Evolutionary conservation across 129 eudicot species (phyloP), one percentile per base, ranked within the genome.

Genomic region (Tanacetum coccineum): DNA sequence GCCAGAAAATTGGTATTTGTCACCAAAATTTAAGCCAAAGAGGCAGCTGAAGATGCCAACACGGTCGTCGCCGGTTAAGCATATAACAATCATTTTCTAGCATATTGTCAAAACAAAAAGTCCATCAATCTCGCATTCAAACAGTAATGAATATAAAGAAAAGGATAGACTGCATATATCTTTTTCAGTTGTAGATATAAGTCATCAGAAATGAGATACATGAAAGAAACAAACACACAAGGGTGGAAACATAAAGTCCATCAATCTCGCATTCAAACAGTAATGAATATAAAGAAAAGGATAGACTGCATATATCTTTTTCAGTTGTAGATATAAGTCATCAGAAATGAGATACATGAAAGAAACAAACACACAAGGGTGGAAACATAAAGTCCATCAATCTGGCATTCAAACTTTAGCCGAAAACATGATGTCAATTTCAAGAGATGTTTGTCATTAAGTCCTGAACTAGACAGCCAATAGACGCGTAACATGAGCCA

Each of bases 1-100:
- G 90, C 99, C 64, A 93, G 80, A 79, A 79, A 93, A 81, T 86
- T 89, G 61, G 95, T 93, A 56, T 89, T 93, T 90, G 85, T 84
- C 65, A 93, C 84, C 79, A 88, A 56, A 74, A 84, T 81, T 76
- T 96, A 82, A 28, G 96, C 99, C 22, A 93, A 79, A 48, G 82
- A 81, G 57, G 95, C 96, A 56, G 96, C 95, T 73, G 90, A 66
- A 70, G 87, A 79, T 62, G 99, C 85, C 74, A 74, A 88, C 88
- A 21, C 76, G 84, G 49, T 84, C 95, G 36, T 93, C 96, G 62
- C 96, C 92, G 62, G 87, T 81, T 80, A 93, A 72, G 82, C 95
- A 93, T 79, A 89, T 66, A 26, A 81, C 87, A 30, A 93, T 67
- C 83, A 93, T 77, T 86, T 89, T 93, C 99, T 93, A 78, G 65